phyloP scores from a whole-genome alignment of 306 rosid genomes.

The Dalbergia cochinchinensis region DNA sequence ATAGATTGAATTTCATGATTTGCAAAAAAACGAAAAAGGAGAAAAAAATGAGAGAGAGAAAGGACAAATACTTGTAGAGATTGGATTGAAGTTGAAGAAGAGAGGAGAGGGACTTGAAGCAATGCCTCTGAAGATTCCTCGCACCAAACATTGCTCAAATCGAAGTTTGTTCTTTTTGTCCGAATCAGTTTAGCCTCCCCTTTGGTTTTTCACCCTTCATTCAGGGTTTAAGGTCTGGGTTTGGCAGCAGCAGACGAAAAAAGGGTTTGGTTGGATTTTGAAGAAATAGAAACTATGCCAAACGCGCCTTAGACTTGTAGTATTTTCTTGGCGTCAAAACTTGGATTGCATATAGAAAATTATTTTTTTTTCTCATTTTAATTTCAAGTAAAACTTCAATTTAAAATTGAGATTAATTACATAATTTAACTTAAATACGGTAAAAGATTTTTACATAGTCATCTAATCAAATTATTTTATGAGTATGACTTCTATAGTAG shows the following conservation, averaged over 20 bases:
- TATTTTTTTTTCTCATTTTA: no score
- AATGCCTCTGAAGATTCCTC: conserved; percentile 61
- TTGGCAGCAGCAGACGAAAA: not conserved
- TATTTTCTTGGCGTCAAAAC: no score
- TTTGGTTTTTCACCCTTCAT: not conserved
- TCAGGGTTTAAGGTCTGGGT: conserved; percentile 6
- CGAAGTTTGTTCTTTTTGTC: not conserved
- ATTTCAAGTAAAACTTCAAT: not conserved
- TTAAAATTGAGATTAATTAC: no score
- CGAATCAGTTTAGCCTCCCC: not conserved
- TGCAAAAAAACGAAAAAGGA: not conserved
- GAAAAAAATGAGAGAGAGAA: not conserved
- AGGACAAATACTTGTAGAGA: conserved; percentile 57
- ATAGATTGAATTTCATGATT: not conserved
- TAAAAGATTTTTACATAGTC: no score
- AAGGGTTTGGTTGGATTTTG: not conserved
- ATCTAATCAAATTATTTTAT: no score
- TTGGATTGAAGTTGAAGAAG: conserved; percentile 65
- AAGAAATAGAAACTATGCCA: not conserved
- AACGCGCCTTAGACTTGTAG: not conserved
- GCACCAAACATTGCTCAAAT: conserved; percentile 58
- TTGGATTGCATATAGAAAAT: no score
- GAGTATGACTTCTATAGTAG: no score
- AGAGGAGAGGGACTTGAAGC: conserved; percentile 63
- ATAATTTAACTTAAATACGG: no score